Percentiles rank a stretch among this genome's conserved stretches.
Conservation (phyloP, 2,329 filamentous ascomycete species). For the Penicillium sp. region DNA sequence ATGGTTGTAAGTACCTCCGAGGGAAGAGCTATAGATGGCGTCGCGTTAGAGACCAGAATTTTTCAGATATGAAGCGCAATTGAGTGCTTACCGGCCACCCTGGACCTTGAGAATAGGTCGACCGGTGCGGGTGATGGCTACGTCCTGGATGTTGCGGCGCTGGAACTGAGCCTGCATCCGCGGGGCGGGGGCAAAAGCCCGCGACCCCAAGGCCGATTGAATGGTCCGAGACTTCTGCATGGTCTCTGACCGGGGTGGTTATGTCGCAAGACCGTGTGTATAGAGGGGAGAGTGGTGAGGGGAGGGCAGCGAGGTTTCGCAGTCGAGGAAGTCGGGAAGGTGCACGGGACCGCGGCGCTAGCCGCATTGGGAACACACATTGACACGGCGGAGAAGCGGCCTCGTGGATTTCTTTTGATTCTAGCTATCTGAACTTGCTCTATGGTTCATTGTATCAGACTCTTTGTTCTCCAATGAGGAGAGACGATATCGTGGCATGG, state of each 20-base stretch:
- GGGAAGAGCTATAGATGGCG: constrained; percentile 66
- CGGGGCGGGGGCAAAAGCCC: constrained; percentile 41
- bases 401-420: background rate
- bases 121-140: constrained; percentile 91
- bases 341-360: constrained; percentile 21
- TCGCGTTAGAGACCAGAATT: constrained; percentile 27
- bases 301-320: constrained; percentile 34
- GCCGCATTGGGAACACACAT: constrained; percentile 2
- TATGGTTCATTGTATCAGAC: background rate
- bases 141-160: constrained; percentile 69
- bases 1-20: constrained; percentile 71
- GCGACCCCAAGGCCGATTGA: constrained; percentile 46
- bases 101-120: constrained; percentile 89
- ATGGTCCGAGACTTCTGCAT: constrained; percentile 53
- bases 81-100: constrained; percentile 76
- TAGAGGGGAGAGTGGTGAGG: constrained; percentile 29
- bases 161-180: constrained; percentile 47
- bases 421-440: constrained; percentile 9
- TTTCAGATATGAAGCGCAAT: constrained; percentile 13
- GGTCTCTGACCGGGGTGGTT: constrained; percentile 37
- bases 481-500: background rate
- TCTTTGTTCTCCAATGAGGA: background rate
- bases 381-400: background rate
- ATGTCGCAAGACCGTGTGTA: constrained; percentile 30
- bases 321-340: constrained; percentile 27